Percentiles rank a stretch among this genome's conserved stretches.
Evolutionary conservation across 805 yeast species (phyloP).

Genomic region (Komagataella kurtzmanii): DNA sequence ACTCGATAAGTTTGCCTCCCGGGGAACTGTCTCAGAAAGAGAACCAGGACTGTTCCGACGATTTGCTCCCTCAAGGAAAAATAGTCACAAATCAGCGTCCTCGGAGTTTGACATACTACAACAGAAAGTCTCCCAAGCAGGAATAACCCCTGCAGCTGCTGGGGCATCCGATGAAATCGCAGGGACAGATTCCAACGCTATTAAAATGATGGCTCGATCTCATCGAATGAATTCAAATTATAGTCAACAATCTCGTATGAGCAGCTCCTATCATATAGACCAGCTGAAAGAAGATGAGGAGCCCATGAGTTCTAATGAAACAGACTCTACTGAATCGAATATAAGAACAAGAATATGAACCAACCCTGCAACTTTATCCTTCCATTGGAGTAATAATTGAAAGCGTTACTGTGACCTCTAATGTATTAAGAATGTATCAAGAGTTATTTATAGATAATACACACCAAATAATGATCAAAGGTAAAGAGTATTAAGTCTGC

Average conservation of each 20-base stretch:
- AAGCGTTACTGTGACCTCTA: not conserved
- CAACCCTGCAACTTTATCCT: not conserved
- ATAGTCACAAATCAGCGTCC: not conserved
- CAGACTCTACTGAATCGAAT: not conserved
- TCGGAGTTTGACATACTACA: not conserved
- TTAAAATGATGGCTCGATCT: not conserved
- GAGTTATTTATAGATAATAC: not conserved
- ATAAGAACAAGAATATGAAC: not conserved
- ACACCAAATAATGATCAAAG: not conserved
- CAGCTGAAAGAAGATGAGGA: not conserved
- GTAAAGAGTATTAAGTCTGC: not conserved
- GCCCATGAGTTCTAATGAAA: not conserved
- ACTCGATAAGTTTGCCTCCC: not conserved
- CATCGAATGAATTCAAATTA: not conserved
- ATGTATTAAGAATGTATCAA: not conserved
- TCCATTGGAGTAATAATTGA: not conserved
- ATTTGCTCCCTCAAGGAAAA: not conserved
- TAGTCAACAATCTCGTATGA: not conserved
- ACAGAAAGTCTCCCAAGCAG: constrained; percentile 14
- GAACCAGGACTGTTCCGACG: not conserved
- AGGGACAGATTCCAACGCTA: constrained; percentile 15
- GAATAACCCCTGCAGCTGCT: constrained; percentile 27
- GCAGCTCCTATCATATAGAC: not conserved
- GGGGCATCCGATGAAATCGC: constrained; percentile 29
- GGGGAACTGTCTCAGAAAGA: not conserved